Evolutionary conservation across 148 eudicot genomes (phyloP).

Genomic region (Rhododendron kiyosumense): DNA sequence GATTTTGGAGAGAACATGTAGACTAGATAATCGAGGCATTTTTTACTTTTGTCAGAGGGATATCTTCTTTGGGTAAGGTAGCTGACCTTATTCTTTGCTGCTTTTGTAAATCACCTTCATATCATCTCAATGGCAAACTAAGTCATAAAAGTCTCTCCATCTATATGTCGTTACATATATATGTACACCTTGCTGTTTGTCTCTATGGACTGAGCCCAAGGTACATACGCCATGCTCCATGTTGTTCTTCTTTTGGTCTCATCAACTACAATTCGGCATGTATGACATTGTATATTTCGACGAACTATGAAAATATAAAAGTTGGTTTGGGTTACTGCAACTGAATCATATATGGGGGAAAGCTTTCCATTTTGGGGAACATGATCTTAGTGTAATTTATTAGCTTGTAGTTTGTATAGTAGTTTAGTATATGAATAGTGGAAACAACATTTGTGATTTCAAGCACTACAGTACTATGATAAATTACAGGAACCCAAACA

Average conservation of each 20-base stretch:
- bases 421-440: not conserved
- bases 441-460: not conserved
- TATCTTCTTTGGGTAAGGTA: not conserved
- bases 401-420: not conserved
- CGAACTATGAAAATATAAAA: not conserved
- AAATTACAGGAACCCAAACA: conserved; percentile 21
- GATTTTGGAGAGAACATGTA: not conserved
- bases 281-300: not conserved
- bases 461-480: not conserved
- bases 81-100: not conserved
- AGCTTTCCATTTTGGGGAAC: not conserved
- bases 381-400: not conserved
- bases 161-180: not conserved
- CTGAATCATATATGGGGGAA: not conserved
- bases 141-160: not conserved
- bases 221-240: not conserved
- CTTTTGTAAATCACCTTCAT: conserved; percentile 2
- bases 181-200: not conserved
- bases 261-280: not conserved
- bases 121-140: not conserved
- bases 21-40: not conserved
- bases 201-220: not conserved
- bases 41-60: not conserved
- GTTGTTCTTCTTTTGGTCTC: not conserved
- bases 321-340: not conserved